phyloP scores from a whole-genome alignment of 2,329 filamentous ascomycete genomes.

The Xylariaceae sp. region DNA sequence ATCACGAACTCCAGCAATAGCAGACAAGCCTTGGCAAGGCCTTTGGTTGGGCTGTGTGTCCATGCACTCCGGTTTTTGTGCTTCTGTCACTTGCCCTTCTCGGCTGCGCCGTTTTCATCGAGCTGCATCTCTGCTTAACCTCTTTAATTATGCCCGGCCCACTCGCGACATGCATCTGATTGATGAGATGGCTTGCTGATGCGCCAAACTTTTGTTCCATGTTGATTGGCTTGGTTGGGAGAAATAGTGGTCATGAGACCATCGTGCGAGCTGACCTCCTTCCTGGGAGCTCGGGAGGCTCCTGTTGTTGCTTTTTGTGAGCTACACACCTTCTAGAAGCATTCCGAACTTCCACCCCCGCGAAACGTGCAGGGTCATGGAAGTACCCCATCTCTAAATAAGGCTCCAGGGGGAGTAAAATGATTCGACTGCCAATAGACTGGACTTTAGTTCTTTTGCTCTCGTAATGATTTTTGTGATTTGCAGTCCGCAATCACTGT shows the following conservation, averaged over 20 bases:
- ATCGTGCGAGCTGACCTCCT: background rate
- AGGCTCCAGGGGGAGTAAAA: too few relatives aligned
- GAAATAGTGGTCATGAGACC: background rate
- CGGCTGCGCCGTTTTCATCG: slow-evolving; percentile 24
- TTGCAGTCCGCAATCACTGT: too few relatives aligned
- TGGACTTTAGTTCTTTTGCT: too few relatives aligned
- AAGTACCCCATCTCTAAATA: too few relatives aligned
- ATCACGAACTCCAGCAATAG: too few relatives aligned
- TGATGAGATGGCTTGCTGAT: background rate
- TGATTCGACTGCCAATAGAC: too few relatives aligned
- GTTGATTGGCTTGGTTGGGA: background rate
- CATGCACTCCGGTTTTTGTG: slow-evolving; percentile 15
- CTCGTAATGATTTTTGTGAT: too few relatives aligned
- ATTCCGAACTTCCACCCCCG: slow-evolving; percentile 9
- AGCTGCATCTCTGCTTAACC: too few relatives aligned
- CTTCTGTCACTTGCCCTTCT: slow-evolving; percentile 24
- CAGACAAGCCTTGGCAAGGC: slow-evolving; percentile 9
- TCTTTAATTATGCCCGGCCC: too few relatives aligned
- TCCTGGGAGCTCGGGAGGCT: background rate
- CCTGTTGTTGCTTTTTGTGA: background rate
- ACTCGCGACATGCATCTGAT: too few relatives aligned
- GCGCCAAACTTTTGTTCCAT: background rate
- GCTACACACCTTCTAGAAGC: slow-evolving; percentile 17
- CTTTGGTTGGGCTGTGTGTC: slow-evolving; percentile 15
- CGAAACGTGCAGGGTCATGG: slow-evolving; percentile 9